These are phyloP conservation scores for Aphanomyces euteiches DNA, from an alignment of 352 stramenopile species.

Conservation along the genomic window DNA sequence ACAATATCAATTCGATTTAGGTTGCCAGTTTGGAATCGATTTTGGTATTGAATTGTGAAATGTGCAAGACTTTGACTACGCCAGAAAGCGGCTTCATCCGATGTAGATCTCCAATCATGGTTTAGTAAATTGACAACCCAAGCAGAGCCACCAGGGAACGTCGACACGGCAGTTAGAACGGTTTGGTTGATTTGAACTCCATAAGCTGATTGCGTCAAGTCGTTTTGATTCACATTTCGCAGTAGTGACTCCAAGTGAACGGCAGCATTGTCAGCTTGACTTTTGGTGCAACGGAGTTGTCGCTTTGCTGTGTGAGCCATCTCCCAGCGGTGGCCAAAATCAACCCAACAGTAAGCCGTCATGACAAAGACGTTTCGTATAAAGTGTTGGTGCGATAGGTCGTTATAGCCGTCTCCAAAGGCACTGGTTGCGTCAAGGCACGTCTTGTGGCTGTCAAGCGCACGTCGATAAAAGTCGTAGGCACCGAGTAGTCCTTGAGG, in stretches of 20 bases:
- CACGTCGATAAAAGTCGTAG: conserved; percentile 12
- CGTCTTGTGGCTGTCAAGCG: not conserved
- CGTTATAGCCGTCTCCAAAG: not conserved
- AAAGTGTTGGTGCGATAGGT: conserved; percentile 5
- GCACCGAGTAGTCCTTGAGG: conserved; percentile 6
- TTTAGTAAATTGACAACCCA: not conserved
- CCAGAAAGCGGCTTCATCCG: conserved; percentile 10
- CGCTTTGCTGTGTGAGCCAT: conserved; percentile 15
- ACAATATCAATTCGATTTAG: not conserved
- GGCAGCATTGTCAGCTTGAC: not conserved
- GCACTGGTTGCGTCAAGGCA: not conserved
- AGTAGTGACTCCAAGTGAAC: conserved; percentile 15
- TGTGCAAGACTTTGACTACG: not conserved
- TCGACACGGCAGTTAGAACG: not conserved
- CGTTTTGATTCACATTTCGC: not conserved
- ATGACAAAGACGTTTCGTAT: conserved; percentile 8
- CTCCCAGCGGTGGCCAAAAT: conserved; percentile 13
- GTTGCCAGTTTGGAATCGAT: conserved; percentile 1
- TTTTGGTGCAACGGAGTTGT: not conserved
- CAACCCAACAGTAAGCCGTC: conserved; percentile 24
- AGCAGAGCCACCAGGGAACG: not conserved
- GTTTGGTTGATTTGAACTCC: conserved; percentile 4
- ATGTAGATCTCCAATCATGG: not conserved
- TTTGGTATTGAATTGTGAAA: conserved; percentile 5
- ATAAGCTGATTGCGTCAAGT: not conserved